phyloP scores from a whole-genome alignment of 2,329 filamentous ascomycete species.

The Fusarium graminum region DNA sequence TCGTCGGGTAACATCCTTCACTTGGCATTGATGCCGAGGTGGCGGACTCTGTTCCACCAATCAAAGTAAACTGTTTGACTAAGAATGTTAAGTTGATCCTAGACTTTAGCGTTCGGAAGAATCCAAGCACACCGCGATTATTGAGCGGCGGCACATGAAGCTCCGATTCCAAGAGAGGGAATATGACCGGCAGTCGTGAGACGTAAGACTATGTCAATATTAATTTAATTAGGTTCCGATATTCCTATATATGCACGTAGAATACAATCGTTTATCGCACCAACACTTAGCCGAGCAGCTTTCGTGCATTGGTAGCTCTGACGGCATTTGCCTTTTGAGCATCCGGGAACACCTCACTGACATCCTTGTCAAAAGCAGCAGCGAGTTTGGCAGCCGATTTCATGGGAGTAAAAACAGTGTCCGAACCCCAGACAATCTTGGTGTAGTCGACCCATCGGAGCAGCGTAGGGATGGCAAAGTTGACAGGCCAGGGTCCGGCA shows the following conservation, averaged over 20 bases:
- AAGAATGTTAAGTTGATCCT: neutral
- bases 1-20: constrained; percentile 1
- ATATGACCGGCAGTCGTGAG: too few species aligned
- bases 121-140: neutral
- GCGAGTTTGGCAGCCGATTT: constrained; percentile 13
- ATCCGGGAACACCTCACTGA: constrained; percentile 4
- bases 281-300: constrained; percentile 3
- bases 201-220: neutral
- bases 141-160: neutral
- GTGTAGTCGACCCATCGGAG: constrained; percentile 29
- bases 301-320: constrained; percentile 14
- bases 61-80: neutral
- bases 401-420: constrained; percentile 28
- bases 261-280: neutral
- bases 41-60: constrained; percentile 15
- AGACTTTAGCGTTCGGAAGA: neutral
- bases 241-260: neutral
- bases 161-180: too few species aligned
- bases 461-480: constrained; percentile 14
- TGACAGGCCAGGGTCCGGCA: constrained; percentile 23
- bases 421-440: constrained; percentile 21
- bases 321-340: constrained; percentile 13
- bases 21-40: constrained; percentile 5
- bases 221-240: neutral
- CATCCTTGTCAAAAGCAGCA: constrained; percentile 22